These are phyloP conservation scores for Larix kaempferi DNA, from an alignment of 75 land plant genomes.

Conservation along the genomic window DNA sequence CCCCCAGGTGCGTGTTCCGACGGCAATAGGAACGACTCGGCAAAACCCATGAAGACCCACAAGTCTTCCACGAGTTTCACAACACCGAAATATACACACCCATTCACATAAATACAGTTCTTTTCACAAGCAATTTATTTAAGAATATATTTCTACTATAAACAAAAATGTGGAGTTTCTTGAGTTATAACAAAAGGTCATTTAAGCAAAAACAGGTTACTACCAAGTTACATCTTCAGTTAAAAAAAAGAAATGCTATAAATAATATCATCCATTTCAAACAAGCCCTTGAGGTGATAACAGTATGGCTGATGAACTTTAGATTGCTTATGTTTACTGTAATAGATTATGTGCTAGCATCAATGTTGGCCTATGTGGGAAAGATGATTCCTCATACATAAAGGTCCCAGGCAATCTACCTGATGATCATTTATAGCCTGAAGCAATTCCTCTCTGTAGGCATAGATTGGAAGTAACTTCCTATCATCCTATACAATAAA, in stretches of 20 bases:
- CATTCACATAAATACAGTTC: neutral
- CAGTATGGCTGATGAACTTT: neutral
- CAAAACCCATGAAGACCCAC: no score
- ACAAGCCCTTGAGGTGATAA: neutral
- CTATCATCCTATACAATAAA: conserved; percentile 65
- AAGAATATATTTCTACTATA: no score
- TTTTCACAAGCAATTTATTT: no score
- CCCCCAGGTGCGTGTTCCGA: no score
- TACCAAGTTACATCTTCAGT: neutral
- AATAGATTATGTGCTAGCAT: neutral
- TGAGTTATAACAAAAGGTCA: no score
- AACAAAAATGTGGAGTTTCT: no score
- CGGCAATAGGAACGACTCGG: no score
- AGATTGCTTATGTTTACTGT: neutral
- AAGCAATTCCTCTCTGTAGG: conserved; percentile 74
- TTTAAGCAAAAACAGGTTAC: neutral
- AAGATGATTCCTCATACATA: neutral
- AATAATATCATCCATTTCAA: neutral
- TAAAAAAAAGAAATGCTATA: neutral
- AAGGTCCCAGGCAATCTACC: conserved; percentile 29
- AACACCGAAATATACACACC: no score
- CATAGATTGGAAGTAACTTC: conserved; percentile 81
- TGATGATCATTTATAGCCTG: conserved; percentile 84
- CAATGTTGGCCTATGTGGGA: neutral
- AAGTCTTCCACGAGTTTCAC: no score